Evolutionary conservation across 331 rosid genomes (phyloP).

Genomic region (Acacia pycnantha): DNA sequence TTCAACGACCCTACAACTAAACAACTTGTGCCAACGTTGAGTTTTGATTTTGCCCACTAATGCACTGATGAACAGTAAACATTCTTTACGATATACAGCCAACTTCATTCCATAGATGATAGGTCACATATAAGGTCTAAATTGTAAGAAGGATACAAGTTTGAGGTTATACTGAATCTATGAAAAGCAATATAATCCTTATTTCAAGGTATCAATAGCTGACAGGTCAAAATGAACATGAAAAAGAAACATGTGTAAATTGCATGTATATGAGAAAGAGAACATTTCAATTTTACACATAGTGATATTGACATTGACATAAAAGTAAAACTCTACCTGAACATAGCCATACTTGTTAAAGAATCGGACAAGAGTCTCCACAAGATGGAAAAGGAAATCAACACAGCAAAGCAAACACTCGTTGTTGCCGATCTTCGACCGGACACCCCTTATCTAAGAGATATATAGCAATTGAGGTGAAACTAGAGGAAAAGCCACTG

Average conservation of each 20-base stretch:
- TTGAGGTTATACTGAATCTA: not conserved
- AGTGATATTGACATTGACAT: not conserved
- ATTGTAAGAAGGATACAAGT: too few species aligned
- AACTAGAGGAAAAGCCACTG: not conserved
- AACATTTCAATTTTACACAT: not conserved
- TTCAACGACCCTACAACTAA: not conserved
- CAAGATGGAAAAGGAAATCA: slow-evolving; percentile 95
- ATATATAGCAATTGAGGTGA: slow-evolving; percentile 2
- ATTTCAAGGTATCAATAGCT: too few species aligned
- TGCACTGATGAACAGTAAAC: not conserved
- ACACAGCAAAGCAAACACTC: slow-evolving; percentile 97
- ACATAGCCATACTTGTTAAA: slow-evolving; percentile 98
- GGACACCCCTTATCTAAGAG: slow-evolving; percentile 87
- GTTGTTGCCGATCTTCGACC: slow-evolving; percentile 93
- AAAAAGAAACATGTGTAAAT: not conserved
- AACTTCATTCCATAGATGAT: not conserved
- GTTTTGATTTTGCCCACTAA: not conserved
- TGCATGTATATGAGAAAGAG: not conserved
- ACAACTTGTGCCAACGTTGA: not conserved
- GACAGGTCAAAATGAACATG: not conserved
- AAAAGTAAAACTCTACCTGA: slow-evolving; percentile 55
- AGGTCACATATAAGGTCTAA: too few species aligned
- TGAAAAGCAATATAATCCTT: not conserved
- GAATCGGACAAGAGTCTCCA: slow-evolving; percentile 97
- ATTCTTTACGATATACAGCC: not conserved